phyloP scores from a whole-genome alignment of 83 land plant genomes.

The Diphasiastrum complanatum region DNA sequence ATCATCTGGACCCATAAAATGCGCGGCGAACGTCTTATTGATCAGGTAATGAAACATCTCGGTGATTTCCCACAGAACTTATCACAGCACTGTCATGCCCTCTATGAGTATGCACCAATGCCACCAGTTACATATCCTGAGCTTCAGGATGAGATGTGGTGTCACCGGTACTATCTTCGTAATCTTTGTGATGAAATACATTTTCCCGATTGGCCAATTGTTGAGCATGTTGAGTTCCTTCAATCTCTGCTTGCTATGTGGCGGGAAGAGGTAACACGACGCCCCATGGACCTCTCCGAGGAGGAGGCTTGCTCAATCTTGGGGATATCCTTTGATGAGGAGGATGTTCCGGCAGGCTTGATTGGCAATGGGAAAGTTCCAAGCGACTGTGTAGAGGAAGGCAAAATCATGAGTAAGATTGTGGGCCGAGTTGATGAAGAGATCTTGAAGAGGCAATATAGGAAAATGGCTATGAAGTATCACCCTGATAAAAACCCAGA shows the following conservation, averaged over 20 bases:
- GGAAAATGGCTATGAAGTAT: conserved; percentile 96
- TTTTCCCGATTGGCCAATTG: conserved; percentile 98
- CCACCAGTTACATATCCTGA: conserved; percentile 99
- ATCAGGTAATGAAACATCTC: conserved; percentile 96
- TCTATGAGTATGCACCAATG: conserved; percentile 99
- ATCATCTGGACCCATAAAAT: conserved; percentile 99
- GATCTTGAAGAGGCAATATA: conserved; percentile 86
- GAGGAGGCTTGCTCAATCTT: conserved; percentile 94
- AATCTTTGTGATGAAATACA: conserved; percentile 96
- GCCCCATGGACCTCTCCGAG: conserved; percentile 98
- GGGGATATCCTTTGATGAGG: conserved; percentile 72
- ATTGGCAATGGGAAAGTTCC: conserved; percentile 22
- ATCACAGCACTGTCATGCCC: conserved; percentile 87
- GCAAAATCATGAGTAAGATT: conserved; percentile 35
- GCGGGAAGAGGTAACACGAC: conserved; percentile 96
- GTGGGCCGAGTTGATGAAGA: conserved; percentile 86
- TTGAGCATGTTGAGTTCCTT: conserved; percentile 95
- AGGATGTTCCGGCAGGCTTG: conserved; percentile 32
- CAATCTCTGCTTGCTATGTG: conserved; percentile 95
- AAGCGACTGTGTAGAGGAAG: conserved; percentile 32
- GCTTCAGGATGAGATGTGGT: conserved; percentile 99
- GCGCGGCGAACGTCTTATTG: conserved; percentile 96
- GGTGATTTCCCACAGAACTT: conserved; percentile 97
- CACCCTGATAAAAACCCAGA: conserved; percentile 99
- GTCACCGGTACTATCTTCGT: conserved; percentile 93